Evolutionary conservation across 2,329 filamentous ascomycete genomes (phyloP).

Genomic region (Eutypa lata): DNA sequence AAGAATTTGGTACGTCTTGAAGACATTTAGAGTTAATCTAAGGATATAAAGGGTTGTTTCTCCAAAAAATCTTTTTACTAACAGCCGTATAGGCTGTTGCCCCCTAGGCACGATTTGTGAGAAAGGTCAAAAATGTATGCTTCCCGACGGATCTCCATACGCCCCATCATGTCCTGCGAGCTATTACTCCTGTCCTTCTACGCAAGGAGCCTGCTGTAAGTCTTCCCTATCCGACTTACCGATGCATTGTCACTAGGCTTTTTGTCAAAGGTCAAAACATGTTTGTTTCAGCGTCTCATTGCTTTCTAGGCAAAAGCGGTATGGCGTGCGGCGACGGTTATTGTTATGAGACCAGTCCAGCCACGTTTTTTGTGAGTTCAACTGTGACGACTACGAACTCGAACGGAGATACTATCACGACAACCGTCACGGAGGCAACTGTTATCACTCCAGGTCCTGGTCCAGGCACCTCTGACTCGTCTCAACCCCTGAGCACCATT

Average conservation of each 20-base stretch:
- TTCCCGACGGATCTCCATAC: slow-evolving; percentile 39
- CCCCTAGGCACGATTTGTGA: slow-evolving; percentile 44
- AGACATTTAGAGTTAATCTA: too few species aligned
- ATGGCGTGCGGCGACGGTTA: slow-evolving; percentile 44
- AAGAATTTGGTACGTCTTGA: slow-evolving; percentile 21
- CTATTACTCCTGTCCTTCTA: slow-evolving; percentile 48
- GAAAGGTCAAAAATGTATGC: slow-evolving; percentile 35
- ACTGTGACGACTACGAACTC: slow-evolving; percentile 44
- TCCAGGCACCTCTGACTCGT: slow-evolving; percentile 23
- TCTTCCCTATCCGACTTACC: background rate
- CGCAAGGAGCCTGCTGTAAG: slow-evolving; percentile 50
- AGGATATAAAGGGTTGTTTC: slow-evolving; percentile 3
- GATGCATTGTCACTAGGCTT: too few species aligned
- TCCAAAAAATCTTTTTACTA: slow-evolving; percentile 34
- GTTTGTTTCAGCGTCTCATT: background rate
- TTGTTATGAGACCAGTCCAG: slow-evolving; percentile 47
- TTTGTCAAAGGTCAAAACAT: too few species aligned
- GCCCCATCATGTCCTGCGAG: slow-evolving; percentile 40
- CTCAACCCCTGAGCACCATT: slow-evolving; percentile 24
- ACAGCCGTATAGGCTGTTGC: slow-evolving; percentile 32
- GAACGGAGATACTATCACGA: slow-evolving; percentile 34
- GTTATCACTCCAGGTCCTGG: slow-evolving; percentile 25
- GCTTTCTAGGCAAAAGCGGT: slow-evolving; percentile 28
- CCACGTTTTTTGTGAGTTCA: slow-evolving; percentile 42
- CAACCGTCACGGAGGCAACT: slow-evolving; percentile 38